Percentiles rank a stretch among this genome's conserved stretches.
phyloP scores from a whole-genome alignment of 768 basidiomycete species.

The Collybia nuda region DNA sequence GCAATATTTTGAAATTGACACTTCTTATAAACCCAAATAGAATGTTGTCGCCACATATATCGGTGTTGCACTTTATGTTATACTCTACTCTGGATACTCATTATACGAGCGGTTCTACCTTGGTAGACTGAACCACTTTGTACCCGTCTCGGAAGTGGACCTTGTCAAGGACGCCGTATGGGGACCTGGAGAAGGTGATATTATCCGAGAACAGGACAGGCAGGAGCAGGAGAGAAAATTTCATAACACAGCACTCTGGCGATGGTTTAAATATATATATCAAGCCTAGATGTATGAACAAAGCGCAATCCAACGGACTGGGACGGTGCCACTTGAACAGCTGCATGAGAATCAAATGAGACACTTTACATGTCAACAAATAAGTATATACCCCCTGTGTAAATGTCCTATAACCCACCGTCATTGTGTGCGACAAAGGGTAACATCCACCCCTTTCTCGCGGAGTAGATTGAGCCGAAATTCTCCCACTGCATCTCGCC shows the following conservation, averaged over 20 bases:
- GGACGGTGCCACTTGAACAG: no score
- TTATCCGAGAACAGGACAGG: slow-evolving; percentile 31
- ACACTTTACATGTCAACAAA: not conserved
- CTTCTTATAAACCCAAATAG: slow-evolving; percentile 19
- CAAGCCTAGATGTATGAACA: no score
- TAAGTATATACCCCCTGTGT: no score
- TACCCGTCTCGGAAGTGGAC: slow-evolving; percentile 44
- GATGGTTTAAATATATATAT: not conserved
- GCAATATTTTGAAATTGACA: not conserved
- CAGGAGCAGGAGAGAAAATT: slow-evolving; percentile 9
- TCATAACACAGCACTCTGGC: not conserved
- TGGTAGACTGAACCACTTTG: slow-evolving; percentile 30
- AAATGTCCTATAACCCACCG: no score
- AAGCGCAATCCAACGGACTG: not conserved
- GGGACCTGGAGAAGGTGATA: slow-evolving; percentile 41
- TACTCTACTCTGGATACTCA: slow-evolving; percentile 44
- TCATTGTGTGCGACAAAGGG: no score
- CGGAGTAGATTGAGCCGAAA: no score
- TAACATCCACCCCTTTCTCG: no score
- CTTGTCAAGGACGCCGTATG: slow-evolving; percentile 56
- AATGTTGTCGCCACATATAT: slow-evolving; percentile 59
- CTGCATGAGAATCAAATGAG: not conserved
- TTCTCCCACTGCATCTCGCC: no score
- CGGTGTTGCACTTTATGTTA: slow-evolving; percentile 45
- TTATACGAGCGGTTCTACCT: slow-evolving; percentile 35